Evolutionary conservation across 2,329 filamentous ascomycete species (phyloP).

Genomic region (Leptographium procerum): DNA sequence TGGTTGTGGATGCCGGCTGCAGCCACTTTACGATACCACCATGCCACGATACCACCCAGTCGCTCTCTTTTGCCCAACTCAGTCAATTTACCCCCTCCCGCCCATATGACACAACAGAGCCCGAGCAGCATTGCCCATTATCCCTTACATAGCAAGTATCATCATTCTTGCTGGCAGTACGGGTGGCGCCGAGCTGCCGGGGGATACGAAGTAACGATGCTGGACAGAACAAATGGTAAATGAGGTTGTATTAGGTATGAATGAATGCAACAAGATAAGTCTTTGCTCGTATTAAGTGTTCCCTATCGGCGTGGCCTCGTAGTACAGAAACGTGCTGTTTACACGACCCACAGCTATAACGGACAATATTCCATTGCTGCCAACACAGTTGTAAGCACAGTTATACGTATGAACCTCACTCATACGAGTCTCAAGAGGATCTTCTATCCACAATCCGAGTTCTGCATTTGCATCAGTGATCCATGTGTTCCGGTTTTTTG

Average conservation of each 20-base stretch:
- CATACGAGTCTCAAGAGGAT: neutral
- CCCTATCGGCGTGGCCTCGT: neutral
- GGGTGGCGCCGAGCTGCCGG: neutral
- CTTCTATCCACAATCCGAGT: neutral
- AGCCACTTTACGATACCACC: neutral
- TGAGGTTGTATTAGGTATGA: neutral
- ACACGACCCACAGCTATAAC: neutral
- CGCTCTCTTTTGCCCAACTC: neutral
- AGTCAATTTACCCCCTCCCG: neutral
- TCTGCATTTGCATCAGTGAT: neutral
- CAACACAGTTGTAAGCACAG: neutral
- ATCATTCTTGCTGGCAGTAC: too few species aligned
- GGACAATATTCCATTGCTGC: too few species aligned
- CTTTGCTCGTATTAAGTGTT: neutral
- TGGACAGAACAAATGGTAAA: neutral
- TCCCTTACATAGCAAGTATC: neutral
- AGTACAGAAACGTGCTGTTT: neutral
- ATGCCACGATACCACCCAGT: neutral
- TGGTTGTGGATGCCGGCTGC: neutral
- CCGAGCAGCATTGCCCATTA: neutral
- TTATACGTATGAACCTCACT: neutral
- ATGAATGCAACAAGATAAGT: neutral
- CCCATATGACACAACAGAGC: neutral
- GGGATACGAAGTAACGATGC: neutral
- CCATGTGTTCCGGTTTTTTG: neutral